Base-by-base conservation (phyloP, 305 asterid genomes). In the Fraxinus floribunda region DNA sequence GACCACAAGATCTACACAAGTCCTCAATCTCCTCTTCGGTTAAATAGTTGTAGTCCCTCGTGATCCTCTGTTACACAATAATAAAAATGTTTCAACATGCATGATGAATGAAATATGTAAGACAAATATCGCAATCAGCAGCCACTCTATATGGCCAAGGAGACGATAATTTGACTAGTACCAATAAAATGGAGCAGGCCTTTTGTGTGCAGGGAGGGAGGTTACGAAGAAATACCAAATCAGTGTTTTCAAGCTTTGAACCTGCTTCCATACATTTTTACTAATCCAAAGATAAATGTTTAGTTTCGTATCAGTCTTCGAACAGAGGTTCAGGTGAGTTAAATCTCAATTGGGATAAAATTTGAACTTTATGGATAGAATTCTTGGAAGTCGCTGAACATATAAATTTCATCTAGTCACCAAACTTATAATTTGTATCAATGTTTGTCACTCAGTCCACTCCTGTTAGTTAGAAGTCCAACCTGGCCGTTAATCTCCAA, bases 11-110 rank as follows among this genome's bases (percentile, higher is more conserved):
- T 36, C 52, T 85, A 86, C 92, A 91, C 84, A 95, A 83, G 83
- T 93, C 98, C 84, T 95, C 93, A 38, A 95, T 95, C 92, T 92
- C 99, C 87, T 88, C 97, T 84, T 87, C 90, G 0, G 93, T 92
- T 55, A 92, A 82, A 83, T 83, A 89, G 82, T 79, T 94, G 86
- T 92, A 92, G 88, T 84, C 77, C 16, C 87, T 81, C 22, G 82
- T 41, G 26, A 44, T 82, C 81, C 87, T 84, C 96, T 93, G 92
- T 77, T 24, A 39, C 52, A 82, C 66, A 80, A 83, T 34, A 77
- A 83, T 26, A 76, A 10, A n/a, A n/a, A 29, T 55, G 38, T 36
- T 83, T 83, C 78, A 83, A 34, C 32, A 72, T 1, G 70, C 13
- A 1, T 32, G 55, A 35, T 11, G 36, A 30, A 36, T 52, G 24